These are phyloP conservation scores for Porcisia hertigi DNA, from an alignment of 208 protist genomes.

Conservation along the genomic window DNA sequence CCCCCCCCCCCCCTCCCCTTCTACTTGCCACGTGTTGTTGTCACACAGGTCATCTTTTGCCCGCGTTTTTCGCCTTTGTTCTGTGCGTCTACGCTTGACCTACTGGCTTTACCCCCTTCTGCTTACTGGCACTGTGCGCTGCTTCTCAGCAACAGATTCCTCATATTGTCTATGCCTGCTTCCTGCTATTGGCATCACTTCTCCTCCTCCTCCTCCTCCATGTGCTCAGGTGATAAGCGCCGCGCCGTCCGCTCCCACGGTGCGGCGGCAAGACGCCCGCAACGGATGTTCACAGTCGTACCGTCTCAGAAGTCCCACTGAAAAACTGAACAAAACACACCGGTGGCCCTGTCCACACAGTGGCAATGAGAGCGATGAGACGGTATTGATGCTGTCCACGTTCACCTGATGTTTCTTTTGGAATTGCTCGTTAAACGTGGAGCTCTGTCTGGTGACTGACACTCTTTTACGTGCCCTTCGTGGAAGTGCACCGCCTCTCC, in stretches of 20 bases:
- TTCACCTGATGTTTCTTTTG: no score
- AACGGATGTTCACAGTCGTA: neutral
- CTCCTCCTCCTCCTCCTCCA: conserved; percentile 1
- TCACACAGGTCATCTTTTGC: neutral
- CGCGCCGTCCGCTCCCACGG: neutral
- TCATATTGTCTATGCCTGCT: neutral
- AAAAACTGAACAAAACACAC: no score
- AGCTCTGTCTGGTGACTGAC: neutral
- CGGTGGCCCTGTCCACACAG: no score
- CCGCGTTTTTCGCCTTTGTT: neutral
- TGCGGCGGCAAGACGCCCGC: neutral
- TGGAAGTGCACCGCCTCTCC: neutral
- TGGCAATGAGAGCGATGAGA: neutral
- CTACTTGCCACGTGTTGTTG: neutral
- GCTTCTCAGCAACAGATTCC: neutral
- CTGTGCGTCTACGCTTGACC: neutral
- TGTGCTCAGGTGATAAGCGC: neutral
- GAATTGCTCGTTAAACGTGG: neutral
- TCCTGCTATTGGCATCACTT: neutral
- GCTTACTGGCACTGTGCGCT: neutral
- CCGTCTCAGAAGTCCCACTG: no score
- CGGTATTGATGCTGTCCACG: neutral
- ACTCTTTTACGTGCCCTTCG: neutral
- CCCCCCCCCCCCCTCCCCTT: neutral
- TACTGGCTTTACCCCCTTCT: neutral